Evolutionary conservation across 306 rosid genomes (phyloP).

Genomic region (Canavalia gladiata): DNA sequence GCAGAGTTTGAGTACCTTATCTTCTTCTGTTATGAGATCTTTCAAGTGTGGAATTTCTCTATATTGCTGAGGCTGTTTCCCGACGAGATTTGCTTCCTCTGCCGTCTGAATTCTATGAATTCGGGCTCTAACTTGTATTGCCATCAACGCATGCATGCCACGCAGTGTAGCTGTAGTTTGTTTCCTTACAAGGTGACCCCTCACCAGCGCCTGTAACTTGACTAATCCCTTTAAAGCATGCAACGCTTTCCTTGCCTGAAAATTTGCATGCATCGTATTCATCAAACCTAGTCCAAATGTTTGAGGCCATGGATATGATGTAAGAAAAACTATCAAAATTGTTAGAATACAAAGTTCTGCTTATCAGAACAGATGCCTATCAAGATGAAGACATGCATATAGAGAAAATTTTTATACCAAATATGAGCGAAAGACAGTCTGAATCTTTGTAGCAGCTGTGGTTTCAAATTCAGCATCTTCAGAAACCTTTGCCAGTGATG

Average conservation of each 20-base stretch:
- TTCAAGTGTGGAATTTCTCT: slow-evolving; percentile 27
- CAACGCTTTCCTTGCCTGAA: slow-evolving; percentile 91
- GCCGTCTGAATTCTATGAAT: slow-evolving; percentile 71
- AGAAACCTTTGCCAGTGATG: slow-evolving; percentile 22
- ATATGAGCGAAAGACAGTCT: slow-evolving; percentile 75
- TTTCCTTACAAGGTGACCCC: slow-evolving; percentile 93
- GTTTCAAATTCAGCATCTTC: slow-evolving; percentile 45
- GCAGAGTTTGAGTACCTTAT: slow-evolving; percentile 51
- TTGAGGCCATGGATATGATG: background rate
- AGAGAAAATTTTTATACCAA: slow-evolving; percentile 59
- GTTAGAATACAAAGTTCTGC: slow-evolving; percentile 1
- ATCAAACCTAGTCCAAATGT: slow-evolving; percentile 14
- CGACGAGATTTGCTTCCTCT: slow-evolving; percentile 56
- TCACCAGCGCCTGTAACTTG: slow-evolving; percentile 88
- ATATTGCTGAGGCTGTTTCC: slow-evolving; percentile 43
- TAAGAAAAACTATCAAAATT: background rate
- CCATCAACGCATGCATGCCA: slow-evolving; percentile 88
- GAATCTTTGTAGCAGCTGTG: slow-evolving; percentile 79
- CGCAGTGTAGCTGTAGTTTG: slow-evolving; percentile 72
- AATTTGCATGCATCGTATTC: slow-evolving; percentile 22
- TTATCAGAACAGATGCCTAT: background rate
- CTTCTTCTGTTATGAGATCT: slow-evolving; percentile 37
- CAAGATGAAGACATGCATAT: background rate
- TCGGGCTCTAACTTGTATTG: slow-evolving; percentile 92
- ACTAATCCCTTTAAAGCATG: slow-evolving; percentile 89